Evolutionary conservation across 345 rosid genomes (phyloP).

Genomic region (Bruguiera parviflora): DNA sequence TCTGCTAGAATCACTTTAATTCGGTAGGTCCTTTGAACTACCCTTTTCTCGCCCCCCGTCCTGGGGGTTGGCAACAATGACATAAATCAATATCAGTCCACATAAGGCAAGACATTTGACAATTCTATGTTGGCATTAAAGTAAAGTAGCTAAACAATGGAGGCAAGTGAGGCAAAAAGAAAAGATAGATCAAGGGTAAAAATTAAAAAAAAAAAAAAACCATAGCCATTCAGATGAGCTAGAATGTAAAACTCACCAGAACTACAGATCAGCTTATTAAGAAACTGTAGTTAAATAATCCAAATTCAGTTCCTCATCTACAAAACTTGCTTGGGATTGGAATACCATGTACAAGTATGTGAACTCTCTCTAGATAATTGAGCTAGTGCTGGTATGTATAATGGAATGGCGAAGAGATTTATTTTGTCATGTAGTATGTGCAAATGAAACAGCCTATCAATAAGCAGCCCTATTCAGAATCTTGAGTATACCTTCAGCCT

Average conservation of each 20-base stretch:
- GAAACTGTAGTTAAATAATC: slow-evolving; percentile 1
- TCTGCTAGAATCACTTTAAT: not conserved
- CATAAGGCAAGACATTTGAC: not conserved
- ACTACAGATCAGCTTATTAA: not conserved
- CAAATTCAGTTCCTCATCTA: slow-evolving; percentile 3
- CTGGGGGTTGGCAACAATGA: no score
- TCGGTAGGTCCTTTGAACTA: not conserved
- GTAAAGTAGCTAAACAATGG: no score
- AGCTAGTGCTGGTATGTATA: slow-evolving; percentile 11
- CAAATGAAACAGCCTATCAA: not conserved
- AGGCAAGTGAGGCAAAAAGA: no score
- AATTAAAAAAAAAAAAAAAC: no score
- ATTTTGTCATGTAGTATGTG: slow-evolving; percentile 18
- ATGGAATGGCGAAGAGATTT: not conserved
- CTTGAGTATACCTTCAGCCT: slow-evolving; percentile 43
- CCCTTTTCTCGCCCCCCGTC: no score
- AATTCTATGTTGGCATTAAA: not conserved
- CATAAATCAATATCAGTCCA: no score
- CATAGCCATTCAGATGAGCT: not conserved
- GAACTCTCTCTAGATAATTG: slow-evolving; percentile 12
- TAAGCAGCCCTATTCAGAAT: slow-evolving; percentile 24
- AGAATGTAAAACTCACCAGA: not conserved
- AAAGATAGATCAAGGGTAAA: no score
- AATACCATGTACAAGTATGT: slow-evolving; percentile 3
- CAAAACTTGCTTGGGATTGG: slow-evolving; percentile 16